Percentiles rank a stretch among this genome's conserved stretches.
phyloP scores from a whole-genome alignment of 164 flowering plant genomes.

The Vitis rupestris region DNA sequence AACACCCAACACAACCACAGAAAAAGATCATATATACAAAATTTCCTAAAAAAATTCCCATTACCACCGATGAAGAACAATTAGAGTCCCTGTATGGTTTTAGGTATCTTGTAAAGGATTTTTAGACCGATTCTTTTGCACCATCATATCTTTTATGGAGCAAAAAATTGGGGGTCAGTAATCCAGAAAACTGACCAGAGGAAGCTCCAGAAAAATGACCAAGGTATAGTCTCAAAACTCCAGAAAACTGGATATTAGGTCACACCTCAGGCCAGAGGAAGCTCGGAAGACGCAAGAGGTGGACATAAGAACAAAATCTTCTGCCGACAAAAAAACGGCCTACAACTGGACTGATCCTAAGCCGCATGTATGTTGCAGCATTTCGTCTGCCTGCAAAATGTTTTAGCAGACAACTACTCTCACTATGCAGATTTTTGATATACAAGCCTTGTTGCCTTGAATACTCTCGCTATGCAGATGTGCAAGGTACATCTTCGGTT shows the following conservation, averaged over 20 bases:
- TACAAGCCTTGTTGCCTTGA: too few relatives aligned
- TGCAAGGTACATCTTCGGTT: slow-evolving; percentile 46
- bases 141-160: too few relatives aligned
- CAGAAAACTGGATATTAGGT: neutral
- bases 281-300: too few relatives aligned
- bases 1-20: too few relatives aligned
- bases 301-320: neutral
- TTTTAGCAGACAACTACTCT: neutral
- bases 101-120: too few relatives aligned
- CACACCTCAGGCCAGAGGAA: neutral
- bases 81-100: too few relatives aligned
- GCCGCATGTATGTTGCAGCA: too few relatives aligned
- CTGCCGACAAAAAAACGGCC: neutral
- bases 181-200: neutral
- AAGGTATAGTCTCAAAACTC: neutral
- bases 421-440: slow-evolving; percentile 32
- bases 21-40: too few relatives aligned
- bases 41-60: too few relatives aligned
- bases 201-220: neutral
- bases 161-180: neutral
- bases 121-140: too few relatives aligned
- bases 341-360: neutral
- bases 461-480: slow-evolving; percentile 42
- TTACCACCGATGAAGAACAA: neutral
- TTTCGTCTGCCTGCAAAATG: too few relatives aligned